phyloP scores from a whole-genome alignment of 2,329 filamentous ascomycete species.

The Fusarium sp. region DNA sequence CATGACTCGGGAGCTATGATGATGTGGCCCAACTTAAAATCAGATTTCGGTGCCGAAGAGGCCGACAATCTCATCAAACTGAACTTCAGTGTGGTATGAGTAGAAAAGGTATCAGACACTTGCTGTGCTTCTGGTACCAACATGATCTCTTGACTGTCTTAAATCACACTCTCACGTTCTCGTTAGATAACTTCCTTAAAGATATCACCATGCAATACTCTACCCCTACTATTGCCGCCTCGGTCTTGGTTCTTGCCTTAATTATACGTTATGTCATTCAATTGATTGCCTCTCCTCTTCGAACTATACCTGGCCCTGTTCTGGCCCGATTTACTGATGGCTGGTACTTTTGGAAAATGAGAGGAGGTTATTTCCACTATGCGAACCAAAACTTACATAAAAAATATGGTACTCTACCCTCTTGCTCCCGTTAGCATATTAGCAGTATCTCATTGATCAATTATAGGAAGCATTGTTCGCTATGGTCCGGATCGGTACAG shows the following conservation, averaged over 20 bases:
- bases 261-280: slow-evolving; percentile 1
- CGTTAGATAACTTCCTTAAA: not conserved
- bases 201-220: slow-evolving; percentile 2
- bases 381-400: slow-evolving; percentile 51
- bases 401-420: slow-evolving; percentile 45
- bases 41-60: not conserved
- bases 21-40: not conserved
- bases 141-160: too few relatives aligned
- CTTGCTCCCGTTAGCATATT: rapidly evolving
- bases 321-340: slow-evolving; percentile 48
- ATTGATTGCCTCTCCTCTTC: slow-evolving; percentile 41
- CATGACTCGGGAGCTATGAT: too few relatives aligned
- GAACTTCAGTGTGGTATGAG: too few relatives aligned
- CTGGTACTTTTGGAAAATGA: slow-evolving; percentile 50
- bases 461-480: slow-evolving; percentile 56
- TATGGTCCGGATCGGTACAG: slow-evolving; percentile 65
- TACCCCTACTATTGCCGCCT: not conserved
- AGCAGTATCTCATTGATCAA: not conserved
- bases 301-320: slow-evolving; percentile 48
- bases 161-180: too few relatives aligned
- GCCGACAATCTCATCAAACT: too few relatives aligned
- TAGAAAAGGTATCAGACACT: too few relatives aligned
- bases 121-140: too few relatives aligned
- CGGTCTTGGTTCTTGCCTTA: slow-evolving; percentile 4
- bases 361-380: slow-evolving; percentile 48